Conservation (phyloP, 352 stramenopile species). For the Elongisporangium prolatum region DNA sequence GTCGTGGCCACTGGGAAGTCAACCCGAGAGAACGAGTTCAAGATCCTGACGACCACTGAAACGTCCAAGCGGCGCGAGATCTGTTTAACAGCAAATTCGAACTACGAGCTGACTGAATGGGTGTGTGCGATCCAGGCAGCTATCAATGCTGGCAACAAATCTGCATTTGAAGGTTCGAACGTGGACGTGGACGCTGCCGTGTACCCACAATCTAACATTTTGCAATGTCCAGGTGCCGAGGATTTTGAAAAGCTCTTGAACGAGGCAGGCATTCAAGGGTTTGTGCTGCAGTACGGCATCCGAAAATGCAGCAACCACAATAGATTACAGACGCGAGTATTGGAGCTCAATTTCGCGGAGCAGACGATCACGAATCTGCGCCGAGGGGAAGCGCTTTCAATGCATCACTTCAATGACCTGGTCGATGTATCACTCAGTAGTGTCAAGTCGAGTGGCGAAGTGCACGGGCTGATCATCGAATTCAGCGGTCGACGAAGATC, state of each 20-base stretch:
- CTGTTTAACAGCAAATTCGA: constrained; percentile 52
- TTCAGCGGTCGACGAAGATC: constrained; percentile 60
- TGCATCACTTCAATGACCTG: constrained; percentile 72
- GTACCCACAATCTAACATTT: neutral
- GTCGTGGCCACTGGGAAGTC: constrained; percentile 48
- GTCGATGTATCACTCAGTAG: constrained; percentile 33
- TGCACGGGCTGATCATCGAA: constrained; percentile 63
- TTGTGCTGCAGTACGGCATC: constrained; percentile 79
- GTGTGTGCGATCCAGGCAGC: constrained; percentile 73
- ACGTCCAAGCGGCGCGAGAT: constrained; percentile 52
- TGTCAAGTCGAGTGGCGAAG: constrained; percentile 38
- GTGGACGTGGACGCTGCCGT: neutral
- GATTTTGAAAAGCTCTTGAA: constrained; percentile 78
- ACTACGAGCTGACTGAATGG: constrained; percentile 82
- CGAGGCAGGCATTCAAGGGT: constrained; percentile 73
- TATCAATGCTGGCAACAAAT: constrained; percentile 80
- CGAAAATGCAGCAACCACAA: constrained; percentile 77
- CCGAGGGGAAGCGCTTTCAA: constrained; percentile 71
- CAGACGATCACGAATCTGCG: constrained; percentile 78
- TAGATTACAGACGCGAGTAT: constrained; percentile 76
- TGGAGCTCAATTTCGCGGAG: constrained; percentile 86
- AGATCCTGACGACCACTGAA: constrained; percentile 72
- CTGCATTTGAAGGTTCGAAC: constrained; percentile 53
- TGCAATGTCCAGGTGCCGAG: constrained; percentile 2
- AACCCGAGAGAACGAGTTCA: constrained; percentile 70